phyloP scores from a whole-genome alignment of 73 alveolate species.

The Breviolum minutum region DNA sequence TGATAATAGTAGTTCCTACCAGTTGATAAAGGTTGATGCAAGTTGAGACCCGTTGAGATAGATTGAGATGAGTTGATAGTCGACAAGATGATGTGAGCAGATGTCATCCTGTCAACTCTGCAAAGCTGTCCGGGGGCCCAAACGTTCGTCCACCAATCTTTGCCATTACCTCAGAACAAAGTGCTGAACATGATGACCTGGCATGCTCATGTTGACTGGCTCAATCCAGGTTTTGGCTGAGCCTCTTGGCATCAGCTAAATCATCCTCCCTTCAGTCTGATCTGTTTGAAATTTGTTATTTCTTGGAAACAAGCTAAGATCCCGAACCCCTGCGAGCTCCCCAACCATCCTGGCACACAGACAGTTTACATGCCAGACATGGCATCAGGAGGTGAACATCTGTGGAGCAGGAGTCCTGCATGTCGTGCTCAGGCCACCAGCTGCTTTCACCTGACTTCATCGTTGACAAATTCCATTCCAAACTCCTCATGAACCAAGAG shows the following conservation, averaged over 20 bases:
- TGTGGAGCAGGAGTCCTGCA: not conserved
- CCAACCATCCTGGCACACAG: no score
- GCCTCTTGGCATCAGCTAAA: not conserved
- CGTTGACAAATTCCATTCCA: no score
- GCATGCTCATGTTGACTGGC: not conserved
- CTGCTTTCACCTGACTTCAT: conserved; percentile 3
- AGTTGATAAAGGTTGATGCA: no score
- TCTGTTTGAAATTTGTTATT: not conserved
- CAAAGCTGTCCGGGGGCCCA: not conserved
- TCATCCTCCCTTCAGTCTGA: not conserved
- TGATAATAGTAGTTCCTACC: no score
- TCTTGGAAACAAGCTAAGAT: not conserved
- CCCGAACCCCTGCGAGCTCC: not conserved
- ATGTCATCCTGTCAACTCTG: not conserved
- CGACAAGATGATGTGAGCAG: not conserved
- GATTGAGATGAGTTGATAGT: no score
- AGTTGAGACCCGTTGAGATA: no score
- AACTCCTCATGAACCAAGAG: no score
- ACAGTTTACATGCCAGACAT: no score
- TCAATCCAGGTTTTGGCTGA: not conserved
- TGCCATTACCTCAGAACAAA: conserved; percentile 20
- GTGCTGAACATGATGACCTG: no score
- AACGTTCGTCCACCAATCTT: conserved; percentile 4
- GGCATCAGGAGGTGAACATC: not conserved
- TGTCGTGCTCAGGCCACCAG: conserved; percentile 33